Evolutionary conservation across 345 rosid species (phyloP).

Genomic region (Dipteronia sinensis): DNA sequence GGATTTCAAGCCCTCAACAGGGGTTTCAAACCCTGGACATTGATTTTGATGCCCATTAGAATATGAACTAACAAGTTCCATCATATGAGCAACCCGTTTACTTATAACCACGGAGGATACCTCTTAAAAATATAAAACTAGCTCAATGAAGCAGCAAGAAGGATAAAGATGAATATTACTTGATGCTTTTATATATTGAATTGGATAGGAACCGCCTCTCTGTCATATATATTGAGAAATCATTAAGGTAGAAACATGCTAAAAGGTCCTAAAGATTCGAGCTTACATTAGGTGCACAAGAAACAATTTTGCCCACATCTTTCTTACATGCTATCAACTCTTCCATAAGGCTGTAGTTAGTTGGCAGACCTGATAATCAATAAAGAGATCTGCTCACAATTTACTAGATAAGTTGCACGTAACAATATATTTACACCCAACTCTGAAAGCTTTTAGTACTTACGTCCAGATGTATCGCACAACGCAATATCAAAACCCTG

Average conservation of each 20-base stretch:
- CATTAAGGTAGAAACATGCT: background rate
- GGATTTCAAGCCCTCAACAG: too few species aligned
- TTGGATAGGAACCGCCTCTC: background rate
- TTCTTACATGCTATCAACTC: conserved; percentile 89
- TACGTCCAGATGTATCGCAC: conserved; percentile 98
- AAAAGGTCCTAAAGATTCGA: conserved; percentile 9
- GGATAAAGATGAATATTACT: background rate
- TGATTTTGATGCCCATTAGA: too few species aligned
- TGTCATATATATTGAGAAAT: background rate
- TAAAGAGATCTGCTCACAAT: conserved; percentile 12
- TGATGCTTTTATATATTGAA: background rate
- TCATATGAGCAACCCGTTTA: conserved; percentile 1
- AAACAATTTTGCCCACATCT: conserved; percentile 76
- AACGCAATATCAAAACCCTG: conserved; percentile 83
- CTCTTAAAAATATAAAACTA: background rate
- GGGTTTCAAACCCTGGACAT: too few species aligned
- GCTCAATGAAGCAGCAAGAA: background rate
- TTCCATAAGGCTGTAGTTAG: conserved; percentile 95
- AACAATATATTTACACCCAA: conserved; percentile 16
- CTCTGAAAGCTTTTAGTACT: conserved; percentile 34
- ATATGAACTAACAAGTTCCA: too few species aligned
- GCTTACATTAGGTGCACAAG: conserved; percentile 85
- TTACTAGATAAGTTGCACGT: conserved; percentile 24
- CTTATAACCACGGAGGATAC: conserved; percentile 5
- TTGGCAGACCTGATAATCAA: conserved; percentile 75